Base-by-base conservation (phyloP, 2,329 filamentous ascomycete species). In the Calonectria ilicicola region DNA sequence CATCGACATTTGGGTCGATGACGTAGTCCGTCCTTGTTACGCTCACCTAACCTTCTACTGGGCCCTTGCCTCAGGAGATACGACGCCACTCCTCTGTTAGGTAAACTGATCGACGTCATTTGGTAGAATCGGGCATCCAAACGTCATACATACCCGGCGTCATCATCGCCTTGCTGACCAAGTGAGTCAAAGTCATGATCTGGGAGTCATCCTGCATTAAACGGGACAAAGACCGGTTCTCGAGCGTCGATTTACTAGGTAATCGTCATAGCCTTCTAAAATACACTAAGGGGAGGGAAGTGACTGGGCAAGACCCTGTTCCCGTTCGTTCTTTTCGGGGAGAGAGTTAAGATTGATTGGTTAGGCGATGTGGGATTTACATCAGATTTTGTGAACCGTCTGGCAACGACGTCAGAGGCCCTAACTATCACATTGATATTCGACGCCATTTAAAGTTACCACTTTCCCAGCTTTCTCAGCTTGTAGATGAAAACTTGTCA, bases 321-420 rank as follows among this genome's bases (percentile, higher is more conserved):
- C n/a, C 12, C 2, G 23, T 38, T 38, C 19, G 35, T 26, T 14
- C 29, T 9, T 1, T 1, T 10, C 8, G 32, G 12, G 6, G 2
- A 53, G 2, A 53, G 49, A 56, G 29, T 10, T 27, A 58, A 14
- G 21, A 38, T n/a, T n/a, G 6, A 10, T 9, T 21, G 32, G 29
- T 19, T 21, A 38, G n/a, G 35, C 9, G 14, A 58, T 38, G 32
- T 44, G 19, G 8, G 15, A n/a, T 9, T n/a, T n/a, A 7, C 42
- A 44, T n/a, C 9, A 38, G n/a, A 58, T 26, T n/a, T 32, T 38
- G 27, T n/a, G 23, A n/a, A 38, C 53, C n/a, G n/a, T 38, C 35
- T n/a, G 8, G 42, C 4, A 44, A 62, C 62, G 69, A 70, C 69
- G 46, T 70, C 44, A 70, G 63, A 42, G 53, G 26, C 44, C 17